Evolutionary conservation across 2,329 filamentous ascomycete species (phyloP).

Genomic region (Diaporthe eres): DNA sequence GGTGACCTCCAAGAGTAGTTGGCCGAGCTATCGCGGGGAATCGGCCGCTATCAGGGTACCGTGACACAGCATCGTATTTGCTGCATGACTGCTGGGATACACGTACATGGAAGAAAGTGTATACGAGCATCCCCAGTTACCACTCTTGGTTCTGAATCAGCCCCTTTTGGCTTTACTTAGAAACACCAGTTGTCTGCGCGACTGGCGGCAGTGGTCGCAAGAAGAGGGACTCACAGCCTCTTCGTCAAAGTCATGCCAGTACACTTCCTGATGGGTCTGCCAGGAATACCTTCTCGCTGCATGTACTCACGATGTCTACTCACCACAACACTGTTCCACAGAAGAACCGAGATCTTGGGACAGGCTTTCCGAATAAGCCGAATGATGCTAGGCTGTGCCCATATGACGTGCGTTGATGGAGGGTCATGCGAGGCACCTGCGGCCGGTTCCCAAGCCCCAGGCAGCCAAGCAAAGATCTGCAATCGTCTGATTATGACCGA

Average conservation of each 20-base stretch:
- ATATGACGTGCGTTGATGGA: conserved; percentile 9
- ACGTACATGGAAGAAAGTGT: background rate
- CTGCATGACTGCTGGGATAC: background rate
- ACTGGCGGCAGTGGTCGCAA: background rate
- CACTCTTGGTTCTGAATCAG: background rate
- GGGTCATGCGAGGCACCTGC: background rate
- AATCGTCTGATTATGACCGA: background rate
- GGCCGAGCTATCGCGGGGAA: background rate
- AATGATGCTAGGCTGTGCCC: background rate
- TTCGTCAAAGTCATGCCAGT: too few species aligned
- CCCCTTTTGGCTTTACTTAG: background rate
- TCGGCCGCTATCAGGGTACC: background rate
- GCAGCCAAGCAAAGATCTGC: background rate
- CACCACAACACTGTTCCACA: background rate
- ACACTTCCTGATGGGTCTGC: background rate
- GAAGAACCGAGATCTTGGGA: background rate
- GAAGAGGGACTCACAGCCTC: background rate
- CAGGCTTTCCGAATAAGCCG: background rate
- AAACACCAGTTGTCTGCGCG: background rate
- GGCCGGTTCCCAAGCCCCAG: background rate
- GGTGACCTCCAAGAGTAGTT: background rate
- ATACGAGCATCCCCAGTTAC: background rate
- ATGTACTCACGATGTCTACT: background rate
- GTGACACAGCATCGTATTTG: background rate
- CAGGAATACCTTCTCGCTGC: background rate